Base-by-base conservation (phyloP, 331 rosid genomes). In the Rosa hybrid region DNA sequence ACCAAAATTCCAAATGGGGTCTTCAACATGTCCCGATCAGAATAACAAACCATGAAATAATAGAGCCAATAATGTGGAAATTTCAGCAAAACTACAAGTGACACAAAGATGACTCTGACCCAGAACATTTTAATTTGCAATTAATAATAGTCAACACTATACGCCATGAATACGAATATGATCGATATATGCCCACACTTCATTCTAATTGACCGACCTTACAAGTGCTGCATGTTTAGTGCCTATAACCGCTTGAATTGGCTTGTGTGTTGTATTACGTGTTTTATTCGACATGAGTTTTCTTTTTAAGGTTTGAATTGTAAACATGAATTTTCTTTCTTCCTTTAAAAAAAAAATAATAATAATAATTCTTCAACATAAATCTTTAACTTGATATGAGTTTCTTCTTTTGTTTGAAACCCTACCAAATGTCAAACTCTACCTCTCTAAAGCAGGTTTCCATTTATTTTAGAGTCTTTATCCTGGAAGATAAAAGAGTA, bases 91-190 rank as follows among this genome's bases (percentile, higher is more conserved):
- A 6, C n/a, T 7, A 16, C 45, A 1, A 25, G 4, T 17, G 49
- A 48, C 62, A 25, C 38, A 18, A 23, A 8, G n/a, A 16, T 38
- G 83, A 63, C 78, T 73, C 73, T 18, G 67, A 72, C 73, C 18
- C n/a, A 25, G 45, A 54, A 23, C 6, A 17, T 17, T 39, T 14
- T 27, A 59, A 23, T 65, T 5, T 38, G 13, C n/a, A 16, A 65
- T 65, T 7, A 67, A 34, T 8, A 39, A 9, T 6, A 8, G 78
- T 25, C 79, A 64, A 62, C 78, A 73, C 74, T 14, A n/a, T 21
- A 65, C 64, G 79, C 75, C 77, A 45, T 9, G 21, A 21, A 10
- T 17, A 38, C 5, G 46, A 67, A 68, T 68, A 41, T 8, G 25
- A 34, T 34, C 4, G 39, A 34, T 2, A 27, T 27, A 27, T 34